Evolutionary conservation across 768 basidiomycete genomes (phyloP).

Genomic region (Rickenella mellea): DNA sequence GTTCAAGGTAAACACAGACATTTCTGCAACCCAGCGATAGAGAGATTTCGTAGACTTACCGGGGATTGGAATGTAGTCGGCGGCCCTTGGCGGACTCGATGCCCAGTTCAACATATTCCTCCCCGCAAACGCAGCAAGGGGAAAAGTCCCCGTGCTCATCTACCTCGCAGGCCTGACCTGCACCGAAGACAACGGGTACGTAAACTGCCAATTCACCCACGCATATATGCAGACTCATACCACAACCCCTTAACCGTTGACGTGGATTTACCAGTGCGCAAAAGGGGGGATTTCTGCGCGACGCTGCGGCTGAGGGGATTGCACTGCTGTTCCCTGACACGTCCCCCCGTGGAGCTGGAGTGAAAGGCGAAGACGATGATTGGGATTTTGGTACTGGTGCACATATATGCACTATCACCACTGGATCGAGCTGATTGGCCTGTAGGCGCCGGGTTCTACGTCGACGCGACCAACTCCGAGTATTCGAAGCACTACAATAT

Average conservation of each 20-base stretch:
- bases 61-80: slow-evolving; percentile 38
- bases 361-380: slow-evolving; percentile 68
- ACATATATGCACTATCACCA: slow-evolving; percentile 3
- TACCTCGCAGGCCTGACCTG: slow-evolving; percentile 88
- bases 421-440: not conserved
- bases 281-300: slow-evolving; percentile 87
- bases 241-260: slow-evolving; percentile 1
- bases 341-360: slow-evolving; percentile 83
- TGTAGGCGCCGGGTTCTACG: slow-evolving; percentile 83
- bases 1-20: slow-evolving; percentile 51
- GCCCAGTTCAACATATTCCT: slow-evolving; percentile 87
- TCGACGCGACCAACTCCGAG: slow-evolving; percentile 77
- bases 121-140: slow-evolving; percentile 44
- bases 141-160: slow-evolving; percentile 59
- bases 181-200: slow-evolving; percentile 88
- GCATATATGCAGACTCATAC: not conserved
- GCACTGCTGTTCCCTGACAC: slow-evolving; percentile 95
- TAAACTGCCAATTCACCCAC: not conserved
- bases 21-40: no score
- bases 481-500: slow-evolving; percentile 79
- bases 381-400: slow-evolving; percentile 89
- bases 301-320: slow-evolving; percentile 77
- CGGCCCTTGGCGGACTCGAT: slow-evolving; percentile 54
- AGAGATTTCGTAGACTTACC: no score
- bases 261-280: slow-evolving; percentile 51